phyloP scores from a whole-genome alignment of 1,284 basidiomycete species.

The Cerrena zonata region DNA sequence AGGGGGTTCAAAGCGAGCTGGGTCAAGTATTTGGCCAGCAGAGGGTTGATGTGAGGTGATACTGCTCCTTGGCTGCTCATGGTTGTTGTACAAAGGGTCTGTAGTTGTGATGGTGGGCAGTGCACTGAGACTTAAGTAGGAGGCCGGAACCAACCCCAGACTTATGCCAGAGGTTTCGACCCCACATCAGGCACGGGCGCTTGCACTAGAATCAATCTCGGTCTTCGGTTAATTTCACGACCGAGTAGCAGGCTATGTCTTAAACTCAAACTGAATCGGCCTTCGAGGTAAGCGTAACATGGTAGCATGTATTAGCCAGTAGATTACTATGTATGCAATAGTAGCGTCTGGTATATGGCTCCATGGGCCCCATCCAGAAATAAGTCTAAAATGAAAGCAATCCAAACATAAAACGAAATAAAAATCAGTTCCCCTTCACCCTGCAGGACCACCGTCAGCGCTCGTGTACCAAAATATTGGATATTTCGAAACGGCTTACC shows the following conservation, averaged over 20 bases:
- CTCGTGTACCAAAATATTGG: too few species aligned
- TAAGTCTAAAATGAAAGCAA: conserved; percentile 3
- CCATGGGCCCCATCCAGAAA: conserved; percentile 1
- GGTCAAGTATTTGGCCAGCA: conserved; percentile 59
- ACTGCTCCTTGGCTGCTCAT: not conserved
- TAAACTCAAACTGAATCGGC: not conserved
- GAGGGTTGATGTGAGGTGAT: conserved; percentile 30
- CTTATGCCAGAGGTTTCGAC: not conserved
- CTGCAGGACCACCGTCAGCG: conserved; percentile 17
- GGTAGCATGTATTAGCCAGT: conserved; percentile 9
- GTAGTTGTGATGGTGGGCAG: too few species aligned
- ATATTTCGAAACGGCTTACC: conserved; percentile 39
- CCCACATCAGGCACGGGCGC: not conserved
- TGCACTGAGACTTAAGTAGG: too few species aligned
- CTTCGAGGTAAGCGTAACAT: conserved; percentile 1
- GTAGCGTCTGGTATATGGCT: conserved; percentile 5
- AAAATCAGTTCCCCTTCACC: conserved; percentile 27
- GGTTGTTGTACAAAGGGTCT: not conserved
- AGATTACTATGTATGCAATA: conserved; percentile 5
- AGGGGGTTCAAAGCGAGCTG: conserved; percentile 63
- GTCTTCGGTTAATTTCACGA: too few species aligned
- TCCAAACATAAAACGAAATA: conserved; percentile 7
- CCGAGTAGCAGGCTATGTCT: not conserved
- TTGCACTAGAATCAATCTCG: too few species aligned
- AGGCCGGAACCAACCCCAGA: not conserved